phyloP scores from a whole-genome alignment of 148 eudicot species.

The Vaccinium macrocarpon region DNA sequence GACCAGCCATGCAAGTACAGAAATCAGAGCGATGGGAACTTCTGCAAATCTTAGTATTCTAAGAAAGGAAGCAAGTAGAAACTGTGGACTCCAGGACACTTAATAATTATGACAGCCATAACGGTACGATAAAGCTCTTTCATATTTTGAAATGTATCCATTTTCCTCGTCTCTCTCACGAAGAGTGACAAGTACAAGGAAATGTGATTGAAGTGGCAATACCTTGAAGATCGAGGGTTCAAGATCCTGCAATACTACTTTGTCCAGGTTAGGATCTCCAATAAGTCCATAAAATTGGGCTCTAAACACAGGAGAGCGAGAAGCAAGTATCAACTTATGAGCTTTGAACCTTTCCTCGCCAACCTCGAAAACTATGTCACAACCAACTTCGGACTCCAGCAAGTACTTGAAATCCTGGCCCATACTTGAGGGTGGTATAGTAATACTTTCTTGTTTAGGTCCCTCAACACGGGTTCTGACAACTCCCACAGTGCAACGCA shows the following conservation, averaged over 20 bases:
- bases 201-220: conserved; percentile 10
- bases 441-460: conserved; percentile 54
- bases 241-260: conserved; percentile 65
- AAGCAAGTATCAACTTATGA: conserved; percentile 86
- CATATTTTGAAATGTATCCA: background rate
- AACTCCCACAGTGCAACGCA: conserved; percentile 91
- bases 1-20: background rate
- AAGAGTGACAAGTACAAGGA: conserved; percentile 5
- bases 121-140: background rate
- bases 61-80: background rate
- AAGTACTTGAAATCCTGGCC: conserved; percentile 53
- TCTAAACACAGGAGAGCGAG: conserved; percentile 91
- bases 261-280: conserved; percentile 58
- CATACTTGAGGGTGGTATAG: conserved; percentile 71
- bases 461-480: conserved; percentile 79
- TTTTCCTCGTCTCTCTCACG: background rate
- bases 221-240: conserved; percentile 89
- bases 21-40: background rate
- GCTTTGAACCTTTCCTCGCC: conserved; percentile 81
- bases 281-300: conserved; percentile 91
- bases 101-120: background rate
- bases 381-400: conserved; percentile 65
- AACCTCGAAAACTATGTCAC: conserved; percentile 65
- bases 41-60: background rate
- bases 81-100: background rate